Evolutionary conservation across 2,329 filamentous ascomycete species (phyloP), one percentile per base, ranked within the genome.

Genomic region (Thelonectria discophora): DNA sequence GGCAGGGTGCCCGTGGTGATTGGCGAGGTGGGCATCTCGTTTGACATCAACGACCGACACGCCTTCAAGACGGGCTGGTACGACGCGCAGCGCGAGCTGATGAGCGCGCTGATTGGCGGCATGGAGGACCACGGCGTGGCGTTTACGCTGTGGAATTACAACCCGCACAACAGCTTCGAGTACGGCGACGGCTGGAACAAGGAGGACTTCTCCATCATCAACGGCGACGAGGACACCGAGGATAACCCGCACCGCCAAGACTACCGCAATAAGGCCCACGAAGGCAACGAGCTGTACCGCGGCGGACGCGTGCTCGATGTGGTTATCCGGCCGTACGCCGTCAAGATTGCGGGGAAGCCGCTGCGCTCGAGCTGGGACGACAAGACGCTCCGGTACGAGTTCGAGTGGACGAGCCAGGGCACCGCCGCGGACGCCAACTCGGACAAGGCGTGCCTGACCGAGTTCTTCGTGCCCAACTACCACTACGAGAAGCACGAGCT

Each of bases 171-270:
- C 53, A 65, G 72, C 5, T 71, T 75, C 32, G 75, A 76, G 63
- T 77, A 77, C 9, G 78, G 78, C 0, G 78, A 80, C 11, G 76
- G 77, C 1, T 80, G 78, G 78, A 80, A 80, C 58, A 78, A 75
- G 55, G 78, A 80, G 57, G 78, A 80, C 47, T 80, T 80, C 51
- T 80, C 78, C 0, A 66, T 80, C 21, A 69, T 79, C 18, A 79
- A 78, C 8, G 72, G 76, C 18, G 73, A 79, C 55, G 69, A 70
- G 0, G 63, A 68, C 10, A 68, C 71, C 1, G 73, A 73, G 8
- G 65, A 74, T 10, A 63, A 64, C 1, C 69, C 73, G 1, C 66
- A 71, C 0, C 68, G 63, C 3, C 62, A 60, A 4, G 75, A 80
- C 50, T 75, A 77, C 54, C 68, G 75, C n/a, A 77, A 79, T 32